Evolutionary conservation across 1,284 basidiomycete species (phyloP), one percentile per base, ranked within the genome.

Genomic region (Chondrostereum purpureum): DNA sequence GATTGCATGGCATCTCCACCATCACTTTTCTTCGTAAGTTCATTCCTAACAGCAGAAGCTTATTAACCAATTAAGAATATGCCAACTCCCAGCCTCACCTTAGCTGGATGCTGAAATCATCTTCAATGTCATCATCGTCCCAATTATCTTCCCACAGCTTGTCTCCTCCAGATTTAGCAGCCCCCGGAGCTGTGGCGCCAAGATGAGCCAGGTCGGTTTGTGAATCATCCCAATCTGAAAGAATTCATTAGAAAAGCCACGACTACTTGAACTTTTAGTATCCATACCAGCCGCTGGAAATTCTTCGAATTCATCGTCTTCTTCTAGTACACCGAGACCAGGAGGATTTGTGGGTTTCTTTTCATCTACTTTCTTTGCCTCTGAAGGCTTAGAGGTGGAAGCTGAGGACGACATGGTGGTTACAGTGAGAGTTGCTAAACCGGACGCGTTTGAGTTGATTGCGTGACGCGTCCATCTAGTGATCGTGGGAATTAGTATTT

Each of bases 91-190:
- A n/a, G n/a, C n/a, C n/a, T n/a, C 75, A 94, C 94, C 95, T 81
- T 56, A 99, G 70, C 66, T 96, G 92, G 48, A 90, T 84, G 58
- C 92, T 94, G 62, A 98, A 99, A 56, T 97, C 92, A 59, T 97
- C 94, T 63, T 96, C 95, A 50, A 96, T 85, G 65, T 97, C 94
- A 66, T 99, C 95, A 58, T 99, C 95, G 59, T 99, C 95, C 95
- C 95, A 99, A 64, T 97, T 97, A 59, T 98, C 95, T 72, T 98
- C 94, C 95, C 95, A 99, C 22, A 98, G 72, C 60, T 93, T 89
- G 63, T 89, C 80, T 10, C 83, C 83, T 33, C 78, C 80, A 18
- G 83, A 81, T 58, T 80, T 84, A 10, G 85, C 82, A 17, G 72
- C 78, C 3, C 82, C 85, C 2, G 83, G 84, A 16, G 78, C 75